These are phyloP conservation scores for Triadica sebifera DNA, from an alignment of 345 rosid genomes.

Conservation along the genomic window DNA sequence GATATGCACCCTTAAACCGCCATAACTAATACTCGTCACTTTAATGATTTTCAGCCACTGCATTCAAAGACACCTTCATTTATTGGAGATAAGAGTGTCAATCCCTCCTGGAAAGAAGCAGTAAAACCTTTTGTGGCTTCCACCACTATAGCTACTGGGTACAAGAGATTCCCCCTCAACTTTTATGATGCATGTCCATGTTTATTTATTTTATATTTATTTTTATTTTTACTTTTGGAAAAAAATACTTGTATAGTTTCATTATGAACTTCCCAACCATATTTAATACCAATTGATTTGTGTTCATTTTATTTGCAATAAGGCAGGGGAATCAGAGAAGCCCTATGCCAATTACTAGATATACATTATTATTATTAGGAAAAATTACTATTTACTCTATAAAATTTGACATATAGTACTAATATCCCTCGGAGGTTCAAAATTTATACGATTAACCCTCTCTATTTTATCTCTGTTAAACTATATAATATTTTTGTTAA, in stretches of 20 bases:
- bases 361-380: too few species aligned
- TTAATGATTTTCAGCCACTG: conserved; percentile 54
- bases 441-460: too few species aligned
- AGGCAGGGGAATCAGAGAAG: neutral
- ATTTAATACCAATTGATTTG: neutral
- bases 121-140: conserved; percentile 51
- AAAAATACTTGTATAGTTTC: neutral
- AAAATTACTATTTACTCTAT: too few species aligned
- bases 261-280: neutral
- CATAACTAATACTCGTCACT: conserved; percentile 16
- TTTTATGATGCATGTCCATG: neutral
- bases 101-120: conserved; percentile 93
- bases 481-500: too few species aligned
- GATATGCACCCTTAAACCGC: neutral
- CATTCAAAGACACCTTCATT: conserved; percentile 85
- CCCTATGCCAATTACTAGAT: neutral
- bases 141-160: conserved; percentile 58
- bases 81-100: conserved; percentile 84
- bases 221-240: neutral
- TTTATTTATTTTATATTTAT: neutral
- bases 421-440: too few species aligned
- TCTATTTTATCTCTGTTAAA: too few species aligned
- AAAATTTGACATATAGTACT: too few species aligned
- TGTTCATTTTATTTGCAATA: neutral
- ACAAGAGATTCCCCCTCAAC: conserved; percentile 16